A percentile compares a stretch with the other conserved stretches of the same genome.
Conservation (phyloP, 108 stramenopile species). For the Aurantiochytrium sp. region DNA sequence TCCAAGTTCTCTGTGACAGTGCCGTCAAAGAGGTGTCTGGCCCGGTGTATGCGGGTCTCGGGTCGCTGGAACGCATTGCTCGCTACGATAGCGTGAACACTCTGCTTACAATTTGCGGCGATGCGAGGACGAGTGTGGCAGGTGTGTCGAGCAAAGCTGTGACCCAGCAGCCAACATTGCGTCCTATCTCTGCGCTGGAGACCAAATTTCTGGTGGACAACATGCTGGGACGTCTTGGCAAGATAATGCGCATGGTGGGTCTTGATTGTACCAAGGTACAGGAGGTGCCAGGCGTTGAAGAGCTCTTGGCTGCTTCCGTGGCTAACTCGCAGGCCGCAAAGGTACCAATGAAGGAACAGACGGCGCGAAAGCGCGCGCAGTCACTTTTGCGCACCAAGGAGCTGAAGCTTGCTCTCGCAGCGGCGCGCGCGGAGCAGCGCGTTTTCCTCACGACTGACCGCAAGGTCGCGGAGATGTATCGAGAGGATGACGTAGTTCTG, state of each 20-base stretch:
- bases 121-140: not conserved
- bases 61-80: not conserved
- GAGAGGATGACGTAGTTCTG: not conserved
- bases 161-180: not conserved
- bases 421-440: not conserved
- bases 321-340: not conserved
- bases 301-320: not conserved
- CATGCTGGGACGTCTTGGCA: not conserved
- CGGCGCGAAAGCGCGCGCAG: not conserved
- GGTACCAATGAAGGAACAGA: not conserved
- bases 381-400: not conserved
- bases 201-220: not conserved
- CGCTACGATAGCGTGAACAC: not conserved
- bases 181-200: not conserved
- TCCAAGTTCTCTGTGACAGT: not conserved
- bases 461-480: not conserved
- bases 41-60: not conserved
- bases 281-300: not conserved
- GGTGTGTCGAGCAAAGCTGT: not conserved
- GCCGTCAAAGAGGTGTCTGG: not conserved
- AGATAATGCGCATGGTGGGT: not conserved
- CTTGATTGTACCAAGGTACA: not conserved
- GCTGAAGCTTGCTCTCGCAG: not conserved
- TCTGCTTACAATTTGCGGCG: not conserved
- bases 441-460: not conserved